A percentile compares a stretch with the other conserved stretches of the same genome.
These are phyloP conservation scores for Pseudozyma tsukubaensis DNA, from an alignment of 1,284 basidiomycete species.

Conservation along the genomic window DNA sequence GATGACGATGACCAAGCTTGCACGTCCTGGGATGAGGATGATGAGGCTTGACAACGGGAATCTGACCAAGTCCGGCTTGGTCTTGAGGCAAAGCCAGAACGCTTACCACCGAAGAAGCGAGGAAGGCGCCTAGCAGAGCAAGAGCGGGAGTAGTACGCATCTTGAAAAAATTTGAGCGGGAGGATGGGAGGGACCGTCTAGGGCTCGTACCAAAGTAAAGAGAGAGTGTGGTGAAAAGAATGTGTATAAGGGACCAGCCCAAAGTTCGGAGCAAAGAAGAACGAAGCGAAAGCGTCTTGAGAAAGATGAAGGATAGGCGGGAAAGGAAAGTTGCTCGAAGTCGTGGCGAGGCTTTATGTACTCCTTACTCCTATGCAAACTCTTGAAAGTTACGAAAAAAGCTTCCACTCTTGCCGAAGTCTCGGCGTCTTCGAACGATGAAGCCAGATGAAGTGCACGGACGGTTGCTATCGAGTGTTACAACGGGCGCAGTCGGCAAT, in stretches of 20 bases:
- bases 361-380: too few species aligned
- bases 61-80: neutral
- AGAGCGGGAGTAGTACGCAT: slow-evolving; percentile 35
- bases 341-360: neutral
- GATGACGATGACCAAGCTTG: slow-evolving; percentile 6
- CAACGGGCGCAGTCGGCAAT: neutral
- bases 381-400: too few species aligned
- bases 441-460: neutral
- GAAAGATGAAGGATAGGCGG: neutral
- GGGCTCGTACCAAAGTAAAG: neutral
- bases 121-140: slow-evolving; percentile 28
- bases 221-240: slow-evolving; percentile 19
- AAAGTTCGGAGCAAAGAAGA: neutral
- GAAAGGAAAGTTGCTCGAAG: neutral
- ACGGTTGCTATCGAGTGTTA: neutral
- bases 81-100: slow-evolving; percentile 18
- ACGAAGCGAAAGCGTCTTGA: neutral
- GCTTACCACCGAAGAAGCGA: slow-evolving; percentile 11
- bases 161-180: neutral
- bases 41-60: slow-evolving; percentile 2
- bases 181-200: slow-evolving; percentile 4
- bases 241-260: slow-evolving; percentile 34
- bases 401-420: too few species aligned
- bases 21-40: slow-evolving; percentile 8
- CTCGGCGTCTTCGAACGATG: too few species aligned